phyloP scores from a whole-genome alignment of 2,329 filamentous ascomycete species.

The Sporothrix mexicana region DNA sequence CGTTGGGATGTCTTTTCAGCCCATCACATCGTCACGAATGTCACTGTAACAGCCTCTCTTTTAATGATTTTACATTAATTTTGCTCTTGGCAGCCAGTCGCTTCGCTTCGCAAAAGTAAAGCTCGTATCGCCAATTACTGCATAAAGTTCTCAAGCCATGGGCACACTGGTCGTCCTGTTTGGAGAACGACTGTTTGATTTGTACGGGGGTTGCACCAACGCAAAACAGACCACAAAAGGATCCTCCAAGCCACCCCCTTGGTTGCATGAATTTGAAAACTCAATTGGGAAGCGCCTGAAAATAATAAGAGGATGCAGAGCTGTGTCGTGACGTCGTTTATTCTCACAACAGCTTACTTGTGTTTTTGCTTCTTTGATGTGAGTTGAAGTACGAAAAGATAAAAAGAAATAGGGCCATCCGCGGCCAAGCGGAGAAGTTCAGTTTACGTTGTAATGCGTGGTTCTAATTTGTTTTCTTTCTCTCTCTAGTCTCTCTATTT shows the following conservation, averaged over 20 bases:
- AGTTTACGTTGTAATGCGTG: not conserved
- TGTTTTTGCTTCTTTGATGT: not conserved
- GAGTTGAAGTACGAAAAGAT: no score
- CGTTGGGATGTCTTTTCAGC: not conserved
- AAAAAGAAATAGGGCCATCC: not conserved
- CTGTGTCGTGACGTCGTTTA: not conserved
- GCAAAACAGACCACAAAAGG: conserved; percentile 14
- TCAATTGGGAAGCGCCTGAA: conserved; percentile 6
- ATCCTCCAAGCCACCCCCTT: conserved; percentile 33
- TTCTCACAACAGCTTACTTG: not conserved
- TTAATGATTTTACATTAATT: not conserved
- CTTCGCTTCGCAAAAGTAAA: not conserved
- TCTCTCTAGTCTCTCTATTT: not conserved
- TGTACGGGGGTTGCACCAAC: conserved; percentile 23
- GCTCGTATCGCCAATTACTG: conserved; percentile 6
- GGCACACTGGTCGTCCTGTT: not conserved
- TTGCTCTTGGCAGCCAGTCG: not conserved
- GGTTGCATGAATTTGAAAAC: conserved; percentile 29
- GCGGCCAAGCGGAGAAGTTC: not conserved
- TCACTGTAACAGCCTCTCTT: not conserved
- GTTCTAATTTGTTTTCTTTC: not conserved
- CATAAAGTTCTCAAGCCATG: conserved; percentile 18
- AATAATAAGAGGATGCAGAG: not conserved
- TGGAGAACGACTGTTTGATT: not conserved
- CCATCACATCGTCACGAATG: not conserved